These are phyloP conservation scores for Paraphaeosphaeria minitans DNA, from an alignment of 2,329 filamentous ascomycete genomes.

Conservation along the genomic window DNA sequence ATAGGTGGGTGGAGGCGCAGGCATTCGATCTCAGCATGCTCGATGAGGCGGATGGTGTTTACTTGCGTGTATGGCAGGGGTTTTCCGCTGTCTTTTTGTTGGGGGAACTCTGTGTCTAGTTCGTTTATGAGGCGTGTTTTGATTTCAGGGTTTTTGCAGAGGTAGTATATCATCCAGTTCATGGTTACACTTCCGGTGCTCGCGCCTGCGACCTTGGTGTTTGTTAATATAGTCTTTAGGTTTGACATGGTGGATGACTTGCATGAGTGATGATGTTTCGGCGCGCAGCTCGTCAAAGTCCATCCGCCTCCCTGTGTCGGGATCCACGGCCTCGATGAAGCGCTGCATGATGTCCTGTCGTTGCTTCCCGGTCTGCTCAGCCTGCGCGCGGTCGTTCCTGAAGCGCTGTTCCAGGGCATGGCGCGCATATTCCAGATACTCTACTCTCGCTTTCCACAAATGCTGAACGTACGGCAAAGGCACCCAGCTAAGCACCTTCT, in stretches of 20 bases:
- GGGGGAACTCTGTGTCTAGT: slow-evolving; percentile 17
- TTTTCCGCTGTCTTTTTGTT: neutral
- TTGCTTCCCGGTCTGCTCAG: slow-evolving; percentile 16
- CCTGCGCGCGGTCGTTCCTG: slow-evolving; percentile 14
- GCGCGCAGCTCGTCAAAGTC: slow-evolving; percentile 22
- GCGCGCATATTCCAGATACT: slow-evolving; percentile 22
- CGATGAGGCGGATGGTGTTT: slow-evolving; percentile 20
- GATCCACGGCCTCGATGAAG: slow-evolving; percentile 22
- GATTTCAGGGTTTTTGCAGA: slow-evolving; percentile 18
- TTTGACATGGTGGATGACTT: neutral
- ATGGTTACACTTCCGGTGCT: slow-evolving; percentile 23
- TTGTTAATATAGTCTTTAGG: neutral
- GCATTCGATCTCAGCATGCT: slow-evolving; percentile 20
- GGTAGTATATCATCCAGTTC: slow-evolving; percentile 26
- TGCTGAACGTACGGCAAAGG: slow-evolving; percentile 18
- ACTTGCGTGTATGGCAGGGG: slow-evolving; percentile 18
- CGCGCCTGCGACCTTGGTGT: slow-evolving; percentile 19
- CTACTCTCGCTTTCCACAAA: slow-evolving; percentile 16
- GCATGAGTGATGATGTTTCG: slow-evolving; percentile 22
- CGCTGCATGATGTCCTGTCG: slow-evolving; percentile 25
- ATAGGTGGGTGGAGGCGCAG: slow-evolving; percentile 23
- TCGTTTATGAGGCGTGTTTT: slow-evolving; percentile 14
- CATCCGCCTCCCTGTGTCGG: slow-evolving; percentile 20
- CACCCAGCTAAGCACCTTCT: slow-evolving; percentile 19
- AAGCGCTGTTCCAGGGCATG: slow-evolving; percentile 18